Percentiles rank a stretch among this genome's conserved stretches.
phyloP scores from a whole-genome alignment of 768 basidiomycete species.

The Suillus paluster region DNA sequence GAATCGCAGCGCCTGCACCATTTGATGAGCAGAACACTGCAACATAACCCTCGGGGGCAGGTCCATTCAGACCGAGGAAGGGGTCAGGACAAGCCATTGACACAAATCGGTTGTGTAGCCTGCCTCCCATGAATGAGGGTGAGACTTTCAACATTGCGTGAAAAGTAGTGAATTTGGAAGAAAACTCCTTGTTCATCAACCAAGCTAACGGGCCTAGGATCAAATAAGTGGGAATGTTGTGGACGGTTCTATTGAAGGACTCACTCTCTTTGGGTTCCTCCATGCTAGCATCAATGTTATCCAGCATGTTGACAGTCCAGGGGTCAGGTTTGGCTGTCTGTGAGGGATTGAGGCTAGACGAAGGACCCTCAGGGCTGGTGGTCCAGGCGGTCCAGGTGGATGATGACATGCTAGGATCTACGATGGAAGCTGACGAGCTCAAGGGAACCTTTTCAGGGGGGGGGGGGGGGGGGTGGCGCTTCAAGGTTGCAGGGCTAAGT shows the following conservation, averaged over 20 bases:
- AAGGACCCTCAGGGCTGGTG: neutral
- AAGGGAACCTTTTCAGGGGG: neutral
- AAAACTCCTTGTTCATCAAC: neutral
- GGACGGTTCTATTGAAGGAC: neutral
- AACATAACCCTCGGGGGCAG: neutral
- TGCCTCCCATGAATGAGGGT: neutral
- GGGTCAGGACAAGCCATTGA: neutral
- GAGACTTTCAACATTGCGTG: neutral
- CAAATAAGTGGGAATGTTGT: neutral
- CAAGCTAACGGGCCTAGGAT: neutral
- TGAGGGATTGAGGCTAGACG: neutral
- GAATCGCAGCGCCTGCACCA: neutral
- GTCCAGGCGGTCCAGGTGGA: neutral
- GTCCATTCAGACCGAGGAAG: neutral
- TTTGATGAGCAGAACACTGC: neutral
- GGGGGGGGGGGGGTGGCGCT: neutral
- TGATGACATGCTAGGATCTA: neutral
- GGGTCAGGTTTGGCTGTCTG: neutral
- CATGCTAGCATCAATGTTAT: neutral
- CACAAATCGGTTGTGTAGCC: neutral
- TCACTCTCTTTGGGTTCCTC: neutral
- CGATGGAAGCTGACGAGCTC: neutral
- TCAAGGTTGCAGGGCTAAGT: neutral
- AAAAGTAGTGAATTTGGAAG: neutral
- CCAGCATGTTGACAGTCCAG: neutral